Evolutionary conservation across 2,329 filamentous ascomycete species (phyloP), one percentile per base, ranked within the genome.

Genomic region (Dactylella cylindrospora): DNA sequence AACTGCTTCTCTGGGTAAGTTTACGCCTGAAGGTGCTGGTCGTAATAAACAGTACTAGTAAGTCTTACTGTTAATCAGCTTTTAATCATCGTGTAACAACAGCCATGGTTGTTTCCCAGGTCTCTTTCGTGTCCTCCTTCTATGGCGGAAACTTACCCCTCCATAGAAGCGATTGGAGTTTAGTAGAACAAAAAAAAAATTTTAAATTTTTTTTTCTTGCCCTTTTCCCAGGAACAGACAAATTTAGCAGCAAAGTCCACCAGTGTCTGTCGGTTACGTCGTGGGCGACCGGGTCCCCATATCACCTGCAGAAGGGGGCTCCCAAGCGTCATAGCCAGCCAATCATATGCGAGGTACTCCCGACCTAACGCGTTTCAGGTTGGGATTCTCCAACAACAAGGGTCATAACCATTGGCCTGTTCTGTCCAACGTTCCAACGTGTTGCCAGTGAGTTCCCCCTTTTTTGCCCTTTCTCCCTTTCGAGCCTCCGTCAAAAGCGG

Each of bases 291-390:
- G n/a, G n/a, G n/a, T n/a, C n/a, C n/a, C n/a, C n/a, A n/a, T n/a
- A n/a, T n/a, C n/a, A n/a, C 33, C 45, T 41, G 38, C 43, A 57
- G 39, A 44, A 50, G 25, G 23, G 29, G 31, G 5, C 13, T 31
- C 22, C 19, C 44, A 47, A 40, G 43, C 41, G 55, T 20, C 19
- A 10, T 50, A 31, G 40, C 33, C 40, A 26, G 12, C 57, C 57
- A 62, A 62, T 62, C 49, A 62, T 9, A 47, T n/a, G 2, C n/a
- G 26, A 31, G 13, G n/a, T 5, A 3, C 22, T 38, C 41, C 57
- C 49, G 49, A 25, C n/a, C n/a, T 54, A 41, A 43, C 36, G 57
- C 57, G 57, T 62, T 53, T 62, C 57, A 62, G 19, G 31, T 62
- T 43, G 50, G 46, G 32, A 43, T 43, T 19, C 25, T 39, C 33